Conservation (phyloP, 257 asterid species). For the Jaltomata sinuosa region DNA sequence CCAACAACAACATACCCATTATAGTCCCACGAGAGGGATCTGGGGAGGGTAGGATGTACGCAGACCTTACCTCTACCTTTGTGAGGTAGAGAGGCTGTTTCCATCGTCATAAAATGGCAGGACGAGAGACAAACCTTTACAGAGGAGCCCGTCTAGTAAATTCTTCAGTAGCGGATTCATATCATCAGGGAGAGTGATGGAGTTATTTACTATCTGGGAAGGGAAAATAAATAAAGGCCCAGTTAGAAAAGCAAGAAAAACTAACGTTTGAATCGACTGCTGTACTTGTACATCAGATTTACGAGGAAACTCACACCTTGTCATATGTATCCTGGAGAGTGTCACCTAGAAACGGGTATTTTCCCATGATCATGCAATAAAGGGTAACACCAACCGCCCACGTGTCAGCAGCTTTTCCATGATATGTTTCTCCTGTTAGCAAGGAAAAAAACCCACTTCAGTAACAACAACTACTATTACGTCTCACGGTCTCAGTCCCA, state of each 20-base stretch:
- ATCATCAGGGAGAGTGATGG: conserved; percentile 53
- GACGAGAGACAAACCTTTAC: conserved; percentile 55
- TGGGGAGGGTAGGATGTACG: not conserved
- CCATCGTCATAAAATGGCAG: not conserved
- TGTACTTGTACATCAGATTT: not conserved
- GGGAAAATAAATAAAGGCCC: not conserved
- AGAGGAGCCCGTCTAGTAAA: conserved; percentile 83
- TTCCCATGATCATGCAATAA: conserved; percentile 61
- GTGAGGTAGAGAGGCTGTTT: not conserved
- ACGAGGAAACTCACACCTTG: conserved; percentile 35
- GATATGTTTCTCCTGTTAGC: not conserved
- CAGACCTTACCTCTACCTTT: not conserved
- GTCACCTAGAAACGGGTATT: conserved; percentile 87
- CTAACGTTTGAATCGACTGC: not conserved
- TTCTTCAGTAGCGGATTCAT: conserved; percentile 67
- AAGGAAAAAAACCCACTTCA: not conserved
- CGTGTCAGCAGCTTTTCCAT: conserved; percentile 16
- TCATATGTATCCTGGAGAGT: conserved; percentile 94
- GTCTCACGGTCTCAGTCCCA: not conserved
- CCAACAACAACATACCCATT: not conserved
- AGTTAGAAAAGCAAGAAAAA: not conserved
- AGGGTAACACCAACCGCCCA: conserved; percentile 97
- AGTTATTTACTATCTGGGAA: conserved; percentile 70
- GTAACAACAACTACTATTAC: not conserved
- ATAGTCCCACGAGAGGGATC: not conserved